These are phyloP conservation scores for Mycena polygramma DNA, from an alignment of 768 basidiomycete species.

Conservation along the genomic window DNA sequence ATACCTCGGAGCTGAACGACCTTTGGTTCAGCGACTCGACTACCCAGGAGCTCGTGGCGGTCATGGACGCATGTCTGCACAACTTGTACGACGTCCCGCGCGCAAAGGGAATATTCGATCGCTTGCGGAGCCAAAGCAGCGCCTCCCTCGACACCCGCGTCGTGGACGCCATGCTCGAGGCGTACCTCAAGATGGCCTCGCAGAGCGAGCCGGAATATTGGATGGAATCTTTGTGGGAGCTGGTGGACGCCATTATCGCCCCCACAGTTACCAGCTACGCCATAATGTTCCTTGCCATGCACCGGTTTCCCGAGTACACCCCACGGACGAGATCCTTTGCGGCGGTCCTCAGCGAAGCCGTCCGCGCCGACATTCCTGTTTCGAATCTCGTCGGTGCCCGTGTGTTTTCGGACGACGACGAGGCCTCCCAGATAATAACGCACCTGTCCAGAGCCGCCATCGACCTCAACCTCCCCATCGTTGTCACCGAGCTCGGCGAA, in stretches of 20 bases:
- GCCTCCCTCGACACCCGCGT: slow-evolving; percentile 58
- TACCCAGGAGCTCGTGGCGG: slow-evolving; percentile 77
- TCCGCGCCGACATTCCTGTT: slow-evolving; percentile 64
- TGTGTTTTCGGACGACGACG: slow-evolving; percentile 64
- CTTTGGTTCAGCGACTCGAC: slow-evolving; percentile 74
- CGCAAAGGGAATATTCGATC: slow-evolving; percentile 79
- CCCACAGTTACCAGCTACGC: slow-evolving; percentile 77
- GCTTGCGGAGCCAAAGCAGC: slow-evolving; percentile 58
- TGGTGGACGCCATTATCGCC: slow-evolving; percentile 69
- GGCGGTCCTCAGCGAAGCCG: slow-evolving; percentile 59
- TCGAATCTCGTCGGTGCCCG: slow-evolving; percentile 70
- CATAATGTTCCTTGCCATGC: slow-evolving; percentile 71
- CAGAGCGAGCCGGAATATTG: slow-evolving; percentile 65
- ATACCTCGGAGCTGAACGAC: slow-evolving; percentile 55
- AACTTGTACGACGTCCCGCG: slow-evolving; percentile 82
- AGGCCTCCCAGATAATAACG: slow-evolving; percentile 68
- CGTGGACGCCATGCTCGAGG: slow-evolving; percentile 77
- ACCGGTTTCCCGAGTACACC: slow-evolving; percentile 57
- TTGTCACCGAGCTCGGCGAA: slow-evolving; percentile 70
- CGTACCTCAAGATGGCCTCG: slow-evolving; percentile 72
- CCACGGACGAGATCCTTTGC: slow-evolving; percentile 38
- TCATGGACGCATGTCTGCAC: slow-evolving; percentile 88
- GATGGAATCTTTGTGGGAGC: slow-evolving; percentile 71
- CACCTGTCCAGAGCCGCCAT: slow-evolving; percentile 72
- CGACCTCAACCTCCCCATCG: slow-evolving; percentile 60